Evolutionary conservation across 2,329 filamentous ascomycete genomes (phyloP).

Genomic region (Talaromyces funiculosus): DNA sequence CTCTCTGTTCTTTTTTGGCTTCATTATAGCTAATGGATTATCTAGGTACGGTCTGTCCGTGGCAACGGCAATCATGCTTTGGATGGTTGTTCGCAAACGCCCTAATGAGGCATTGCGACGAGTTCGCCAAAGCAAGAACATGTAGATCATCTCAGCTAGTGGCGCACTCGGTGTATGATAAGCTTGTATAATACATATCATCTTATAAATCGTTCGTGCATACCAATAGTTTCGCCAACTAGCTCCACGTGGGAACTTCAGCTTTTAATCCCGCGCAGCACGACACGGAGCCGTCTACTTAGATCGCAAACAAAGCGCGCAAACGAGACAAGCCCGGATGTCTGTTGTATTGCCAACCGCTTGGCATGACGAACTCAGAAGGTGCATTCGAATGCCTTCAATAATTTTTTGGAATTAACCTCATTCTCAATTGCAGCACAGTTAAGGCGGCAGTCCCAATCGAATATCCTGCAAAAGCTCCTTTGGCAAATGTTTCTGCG

Average conservation of each 20-base stretch:
- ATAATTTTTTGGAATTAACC: background rate
- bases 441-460: constrained; percentile 34
- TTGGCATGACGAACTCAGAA: background rate
- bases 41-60: constrained; percentile 75
- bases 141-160: constrained; percentile 46
- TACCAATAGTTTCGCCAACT: background rate
- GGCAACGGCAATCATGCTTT: constrained; percentile 91
- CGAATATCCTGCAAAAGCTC: constrained; percentile 76
- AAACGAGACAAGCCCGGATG: background rate
- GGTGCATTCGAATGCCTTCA: background rate
- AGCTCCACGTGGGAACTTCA: background rate
- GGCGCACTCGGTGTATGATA: constrained; percentile 11
- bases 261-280: background rate
- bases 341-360: background rate
- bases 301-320: background rate
- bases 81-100: constrained; percentile 88
- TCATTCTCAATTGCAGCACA: background rate
- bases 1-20: constrained; percentile 10
- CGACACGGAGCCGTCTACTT: background rate
- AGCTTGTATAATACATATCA: background rate
- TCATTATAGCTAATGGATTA: constrained; percentile 6
- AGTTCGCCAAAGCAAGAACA: constrained; percentile 69
- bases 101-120: constrained; percentile 65
- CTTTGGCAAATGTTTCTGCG: constrained; percentile 72
- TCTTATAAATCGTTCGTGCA: too few relatives aligned